Evolutionary conservation across 225 moss, liverwort and hornwort species (phyloP).

Genomic region (Bryum argenteum): DNA sequence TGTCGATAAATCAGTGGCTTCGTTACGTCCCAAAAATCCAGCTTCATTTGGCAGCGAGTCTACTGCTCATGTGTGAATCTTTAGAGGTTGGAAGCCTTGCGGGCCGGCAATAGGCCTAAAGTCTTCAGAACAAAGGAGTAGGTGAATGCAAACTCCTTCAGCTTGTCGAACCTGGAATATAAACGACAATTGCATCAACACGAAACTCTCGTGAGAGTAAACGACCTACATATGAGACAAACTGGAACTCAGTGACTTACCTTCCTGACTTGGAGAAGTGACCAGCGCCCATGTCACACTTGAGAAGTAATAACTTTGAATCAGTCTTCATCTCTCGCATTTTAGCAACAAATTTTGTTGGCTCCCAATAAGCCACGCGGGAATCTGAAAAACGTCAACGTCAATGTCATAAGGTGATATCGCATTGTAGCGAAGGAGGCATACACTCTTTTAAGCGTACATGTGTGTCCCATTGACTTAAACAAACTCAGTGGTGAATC

Average conservation of each 20-base stretch:
- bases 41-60: no score
- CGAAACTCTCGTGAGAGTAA: neutral
- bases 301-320: constrained; percentile 78
- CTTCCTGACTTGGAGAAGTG: constrained; percentile 96
- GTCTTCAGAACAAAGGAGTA: constrained; percentile 57
- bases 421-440: neutral
- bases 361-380: constrained; percentile 96
- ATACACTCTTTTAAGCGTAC: neutral
- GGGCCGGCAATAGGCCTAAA: constrained; percentile 36
- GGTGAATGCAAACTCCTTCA: constrained; percentile 59
- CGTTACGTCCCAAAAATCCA: no score
- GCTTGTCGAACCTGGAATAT: constrained; percentile 56
- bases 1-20: no score
- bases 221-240: constrained; percentile 8
- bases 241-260: constrained; percentile 36
- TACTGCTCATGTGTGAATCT: no score
- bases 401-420: constrained; percentile 8
- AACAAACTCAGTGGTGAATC: neutral
- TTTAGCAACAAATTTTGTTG: constrained; percentile 89
- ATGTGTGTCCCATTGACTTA: neutral
- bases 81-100: constrained; percentile 41
- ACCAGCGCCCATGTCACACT: constrained; percentile 96
- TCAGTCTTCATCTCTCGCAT: constrained; percentile 80
- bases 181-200: constrained; percentile 10
- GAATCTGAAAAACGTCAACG: constrained; percentile 56